A percentile compares a stretch with the other conserved stretches of the same genome.
phyloP scores from a whole-genome alignment of 352 stramenopile species.

The Blastocystis sp. region DNA sequence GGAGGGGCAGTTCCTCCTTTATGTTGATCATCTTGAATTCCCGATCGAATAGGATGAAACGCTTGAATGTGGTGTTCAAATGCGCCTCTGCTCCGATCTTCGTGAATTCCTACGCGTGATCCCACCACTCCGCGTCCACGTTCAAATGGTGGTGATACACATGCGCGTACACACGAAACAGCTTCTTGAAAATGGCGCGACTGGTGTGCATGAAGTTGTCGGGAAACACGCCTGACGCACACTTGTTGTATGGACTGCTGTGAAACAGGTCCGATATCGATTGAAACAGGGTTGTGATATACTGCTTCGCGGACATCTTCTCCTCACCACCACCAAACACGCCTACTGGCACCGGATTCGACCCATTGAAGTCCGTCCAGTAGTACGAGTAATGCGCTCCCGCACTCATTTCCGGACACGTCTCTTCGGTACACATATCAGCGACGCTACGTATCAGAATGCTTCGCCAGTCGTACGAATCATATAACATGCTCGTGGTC shows the following conservation, averaged over 20 bases:
- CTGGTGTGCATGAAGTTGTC: conserved; percentile 55
- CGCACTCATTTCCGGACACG: conserved; percentile 63
- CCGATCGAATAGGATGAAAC: conserved; percentile 85
- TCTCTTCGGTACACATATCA: conserved; percentile 20
- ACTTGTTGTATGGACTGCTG: conserved; percentile 25
- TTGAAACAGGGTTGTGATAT: conserved; percentile 61
- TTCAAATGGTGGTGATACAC: conserved; percentile 82
- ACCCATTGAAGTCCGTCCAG: conserved; percentile 69
- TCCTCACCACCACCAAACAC: not conserved
- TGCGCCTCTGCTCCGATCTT: conserved; percentile 85
- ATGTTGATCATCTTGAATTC: conserved; percentile 85
- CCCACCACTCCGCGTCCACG: not conserved
- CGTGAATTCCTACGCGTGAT: conserved; percentile 80
- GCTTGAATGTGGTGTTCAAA: conserved; percentile 87
- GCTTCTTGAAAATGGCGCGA: conserved; percentile 81
- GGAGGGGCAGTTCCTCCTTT: conserved; percentile 84
- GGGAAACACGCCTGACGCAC: conserved; percentile 51
- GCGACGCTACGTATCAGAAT: conserved; percentile 36
- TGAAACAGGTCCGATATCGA: conserved; percentile 48
- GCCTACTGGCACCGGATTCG: conserved; percentile 29
- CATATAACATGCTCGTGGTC: conserved; percentile 46
- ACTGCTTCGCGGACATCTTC: conserved; percentile 57
- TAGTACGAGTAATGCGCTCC: conserved; percentile 72
- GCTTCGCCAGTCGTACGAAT: not conserved
- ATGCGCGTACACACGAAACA: conserved; percentile 86